phyloP scores from a whole-genome alignment of 306 rosid species.

The Carpinus fangiana region DNA sequence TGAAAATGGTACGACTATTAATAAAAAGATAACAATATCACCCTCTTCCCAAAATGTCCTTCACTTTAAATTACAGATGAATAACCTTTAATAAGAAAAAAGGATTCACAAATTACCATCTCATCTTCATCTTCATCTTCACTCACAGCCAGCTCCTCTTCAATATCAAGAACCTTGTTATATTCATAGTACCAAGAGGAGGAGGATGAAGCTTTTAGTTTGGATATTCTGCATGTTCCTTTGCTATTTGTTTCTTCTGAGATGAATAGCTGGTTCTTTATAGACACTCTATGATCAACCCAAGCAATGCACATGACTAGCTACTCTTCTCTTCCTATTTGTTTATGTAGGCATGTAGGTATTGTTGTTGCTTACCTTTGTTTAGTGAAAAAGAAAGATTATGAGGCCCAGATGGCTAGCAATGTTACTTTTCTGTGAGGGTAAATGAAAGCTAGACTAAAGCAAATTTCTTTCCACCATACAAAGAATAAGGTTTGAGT shows the following conservation, averaged over 20 bases:
- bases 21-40: too few relatives aligned
- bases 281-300: not conserved
- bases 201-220: not conserved
- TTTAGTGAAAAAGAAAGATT: not conserved
- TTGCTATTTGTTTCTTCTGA: not conserved
- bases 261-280: not conserved
- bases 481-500: not conserved
- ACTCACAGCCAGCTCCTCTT: slow-evolving; percentile 32
- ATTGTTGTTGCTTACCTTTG: not conserved
- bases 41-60: not conserved
- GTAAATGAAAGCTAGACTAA: not conserved
- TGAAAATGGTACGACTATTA: not conserved
- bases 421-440: not conserved
- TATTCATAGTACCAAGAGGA: slow-evolving; percentile 25
- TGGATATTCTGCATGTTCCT: not conserved
- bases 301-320: slow-evolving; percentile 1
- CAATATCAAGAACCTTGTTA: slow-evolving; percentile 49
- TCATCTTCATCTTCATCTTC: slow-evolving; percentile 66
- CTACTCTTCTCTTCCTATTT: not conserved
- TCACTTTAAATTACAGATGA: too few relatives aligned
- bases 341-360: too few relatives aligned
- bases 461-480: not conserved
- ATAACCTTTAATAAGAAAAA: not conserved
- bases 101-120: slow-evolving; percentile 39
- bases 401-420: not conserved